Evolutionary conservation across 2,329 filamentous ascomycete species (phyloP).

Genomic region (Colletotrichum coccodes): DNA sequence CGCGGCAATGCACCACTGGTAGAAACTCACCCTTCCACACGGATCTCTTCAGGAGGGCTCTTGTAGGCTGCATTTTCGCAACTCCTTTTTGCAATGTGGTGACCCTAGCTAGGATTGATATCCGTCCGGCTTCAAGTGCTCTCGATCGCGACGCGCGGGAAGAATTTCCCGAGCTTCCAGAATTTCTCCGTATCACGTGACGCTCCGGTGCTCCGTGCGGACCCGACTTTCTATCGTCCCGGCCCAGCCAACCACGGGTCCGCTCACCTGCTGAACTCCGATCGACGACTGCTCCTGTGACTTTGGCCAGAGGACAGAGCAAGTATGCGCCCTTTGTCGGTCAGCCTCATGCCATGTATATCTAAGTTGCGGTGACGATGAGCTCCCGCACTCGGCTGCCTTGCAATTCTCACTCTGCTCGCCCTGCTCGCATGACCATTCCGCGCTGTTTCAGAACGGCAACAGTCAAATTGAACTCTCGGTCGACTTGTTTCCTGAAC

Average conservation of each 20-base stretch:
- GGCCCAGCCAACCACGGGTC: neutral
- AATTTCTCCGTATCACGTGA: slow-evolving; percentile 30
- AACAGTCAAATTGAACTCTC: neutral
- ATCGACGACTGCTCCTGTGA: neutral
- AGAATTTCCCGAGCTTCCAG: slow-evolving; percentile 30
- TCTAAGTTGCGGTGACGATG: neutral
- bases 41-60: slow-evolving; percentile 76
- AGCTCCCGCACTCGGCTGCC: too few species aligned
- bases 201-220: neutral
- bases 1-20: neutral
- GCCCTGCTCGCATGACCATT: neutral
- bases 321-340: neutral
- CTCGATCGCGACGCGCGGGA: slow-evolving; percentile 15
- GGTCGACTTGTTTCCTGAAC: neutral
- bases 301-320: neutral
- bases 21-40: slow-evolving; percentile 82
- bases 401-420: neutral
- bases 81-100: slow-evolving; percentile 1
- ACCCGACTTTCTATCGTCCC: neutral
- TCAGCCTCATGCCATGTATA: neutral
- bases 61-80: slow-evolving; percentile 73
- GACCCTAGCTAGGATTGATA: slow-evolving; percentile 10
- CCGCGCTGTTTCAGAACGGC: neutral
- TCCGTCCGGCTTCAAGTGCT: neutral
- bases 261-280: neutral